Conservation (phyloP, 345 rosid genomes). For the Syzygium oleosum region DNA sequence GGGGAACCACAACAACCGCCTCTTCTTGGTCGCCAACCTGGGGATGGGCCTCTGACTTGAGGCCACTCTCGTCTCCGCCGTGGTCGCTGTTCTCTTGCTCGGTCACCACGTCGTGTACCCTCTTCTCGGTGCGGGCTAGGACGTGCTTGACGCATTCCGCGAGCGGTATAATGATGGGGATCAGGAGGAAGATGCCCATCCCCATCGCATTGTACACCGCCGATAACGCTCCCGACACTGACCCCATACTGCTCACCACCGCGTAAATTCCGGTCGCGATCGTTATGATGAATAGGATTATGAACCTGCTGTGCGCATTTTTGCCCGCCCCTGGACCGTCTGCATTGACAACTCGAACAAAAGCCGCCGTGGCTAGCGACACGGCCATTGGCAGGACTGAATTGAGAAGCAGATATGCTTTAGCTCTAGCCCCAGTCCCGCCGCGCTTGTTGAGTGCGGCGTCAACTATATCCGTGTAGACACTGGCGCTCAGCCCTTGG, state of each 20-base stretch:
- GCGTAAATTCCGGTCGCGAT: constrained; percentile 62
- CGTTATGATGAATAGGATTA: constrained; percentile 39
- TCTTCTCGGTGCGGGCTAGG: constrained; percentile 1
- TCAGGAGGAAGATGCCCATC: constrained; percentile 30
- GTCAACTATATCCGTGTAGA: constrained; percentile 60
- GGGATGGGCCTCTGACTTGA: background rate
- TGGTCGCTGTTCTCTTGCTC: background rate
- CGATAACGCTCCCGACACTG: constrained; percentile 10
- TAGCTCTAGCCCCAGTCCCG: constrained; percentile 1
- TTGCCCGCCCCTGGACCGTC: background rate
- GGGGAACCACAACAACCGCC: background rate
- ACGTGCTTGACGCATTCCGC: constrained; percentile 6
- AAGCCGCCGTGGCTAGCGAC: constrained; percentile 26
- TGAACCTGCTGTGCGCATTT: constrained; percentile 26
- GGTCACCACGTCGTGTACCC: background rate
- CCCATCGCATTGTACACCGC: constrained; percentile 32
- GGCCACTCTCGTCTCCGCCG: background rate
- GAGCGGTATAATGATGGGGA: constrained; percentile 48
- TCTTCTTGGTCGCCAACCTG: background rate
- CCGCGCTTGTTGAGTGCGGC: constrained; percentile 1
- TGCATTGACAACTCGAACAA: constrained; percentile 17
- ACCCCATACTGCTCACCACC: constrained; percentile 41
- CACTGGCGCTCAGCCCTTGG: constrained; percentile 69
- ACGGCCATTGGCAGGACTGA: constrained; percentile 43
- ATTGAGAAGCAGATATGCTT: constrained; percentile 56